Base-by-base conservation (phyloP, 768 basidiomycete genomes). In the Lactarius sanguifluus region DNA sequence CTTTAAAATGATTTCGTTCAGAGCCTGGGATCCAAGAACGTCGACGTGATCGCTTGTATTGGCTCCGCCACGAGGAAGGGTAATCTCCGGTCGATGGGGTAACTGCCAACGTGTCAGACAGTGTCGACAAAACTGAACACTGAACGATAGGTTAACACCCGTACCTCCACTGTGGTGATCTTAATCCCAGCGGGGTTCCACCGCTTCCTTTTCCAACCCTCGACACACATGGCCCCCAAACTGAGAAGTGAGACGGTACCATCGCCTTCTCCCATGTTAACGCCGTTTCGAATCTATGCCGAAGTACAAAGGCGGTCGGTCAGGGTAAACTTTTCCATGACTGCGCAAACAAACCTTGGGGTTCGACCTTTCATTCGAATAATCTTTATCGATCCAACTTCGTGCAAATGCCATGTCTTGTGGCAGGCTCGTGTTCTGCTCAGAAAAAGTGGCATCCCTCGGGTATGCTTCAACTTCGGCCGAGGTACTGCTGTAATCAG, bases 121-220 rank as follows among this genome's bases (percentile, higher is more conserved):
- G 47, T 36, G 43, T 57, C n/a, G 13, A 30, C 38, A 28, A 40
- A 45, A 32, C 50, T 15, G 23, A 52, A 52, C 23, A 4, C 13
- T 64, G 16, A 43, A 64, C n/a, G 43, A 15, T 41, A 25, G 6
- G 1, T 16, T 40, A 6, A 57, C 16, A 54, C 7, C 70, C 80
- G 69, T 71, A 94, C 91, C 85, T 96, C 94, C 64, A 95, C 86
- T 18, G 95, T 96, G 30, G 87, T 86, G 57, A 98, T 79, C 71
- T 86, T 83, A 73, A 97, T 94, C n/a, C 89, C 83, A 15, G 86
- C 90, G 1, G 96, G 96, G 76, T 98, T 98, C 93, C 94, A 98
- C 62, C 88, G 81, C 68, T 83, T 83, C 64, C 87, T 81, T 76
- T 91, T 91, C 96, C 96, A 97, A 8, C 96, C 96, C 73, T 94